These are phyloP conservation scores for Colletotrichum sp. DNA, from an alignment of 2,329 filamentous ascomycete species.

Conservation along the genomic window DNA sequence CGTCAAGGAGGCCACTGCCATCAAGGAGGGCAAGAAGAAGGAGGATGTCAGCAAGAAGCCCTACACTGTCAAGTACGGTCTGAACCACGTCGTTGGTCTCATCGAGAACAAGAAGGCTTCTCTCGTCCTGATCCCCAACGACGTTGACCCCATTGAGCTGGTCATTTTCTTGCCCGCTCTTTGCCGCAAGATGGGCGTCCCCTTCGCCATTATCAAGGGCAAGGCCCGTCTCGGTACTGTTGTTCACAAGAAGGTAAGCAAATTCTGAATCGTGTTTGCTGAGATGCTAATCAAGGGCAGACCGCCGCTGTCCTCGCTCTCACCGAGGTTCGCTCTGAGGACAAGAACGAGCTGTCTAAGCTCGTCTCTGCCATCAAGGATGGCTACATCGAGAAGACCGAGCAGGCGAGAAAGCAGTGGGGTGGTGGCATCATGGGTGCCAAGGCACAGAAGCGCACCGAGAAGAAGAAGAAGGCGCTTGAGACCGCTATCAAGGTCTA, in stretches of 20 bases:
- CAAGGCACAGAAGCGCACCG: conserved; percentile 81
- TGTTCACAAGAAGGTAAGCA: conserved; percentile 93
- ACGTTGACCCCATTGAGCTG: conserved; percentile 99
- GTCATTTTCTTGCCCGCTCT: conserved; percentile 99
- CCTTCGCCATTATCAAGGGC: conserved; percentile 99
- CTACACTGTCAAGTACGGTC: conserved; percentile 98
- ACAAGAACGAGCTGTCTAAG: conserved; percentile 98
- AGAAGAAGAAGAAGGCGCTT: conserved; percentile 93
- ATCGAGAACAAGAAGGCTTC: conserved; percentile 99
- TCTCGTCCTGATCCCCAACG: conserved; percentile 97
- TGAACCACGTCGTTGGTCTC: conserved; percentile 98
- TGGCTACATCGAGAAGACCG: conserved; percentile 94
- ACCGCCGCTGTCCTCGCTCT: conserved; percentile 95
- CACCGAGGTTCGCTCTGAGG: conserved; percentile 96
- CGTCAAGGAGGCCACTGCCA: conserved; percentile 95
- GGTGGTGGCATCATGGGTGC: conserved; percentile 99
- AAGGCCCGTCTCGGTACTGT: conserved; percentile 99
- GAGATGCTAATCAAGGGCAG: conserved; percentile 50
- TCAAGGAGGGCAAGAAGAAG: conserved; percentile 99
- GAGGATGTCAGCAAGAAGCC: conserved; percentile 99
- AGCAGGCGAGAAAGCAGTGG: conserved; percentile 92
- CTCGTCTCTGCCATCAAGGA: conserved; percentile 97
- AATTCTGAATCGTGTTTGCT: neutral
- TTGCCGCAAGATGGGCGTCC: conserved; percentile 99
- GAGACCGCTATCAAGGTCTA: conserved; percentile 99